Base-by-base conservation (phyloP, 2,329 filamentous ascomycete genomes). In the Sclerotinia sclerotiorum region DNA sequence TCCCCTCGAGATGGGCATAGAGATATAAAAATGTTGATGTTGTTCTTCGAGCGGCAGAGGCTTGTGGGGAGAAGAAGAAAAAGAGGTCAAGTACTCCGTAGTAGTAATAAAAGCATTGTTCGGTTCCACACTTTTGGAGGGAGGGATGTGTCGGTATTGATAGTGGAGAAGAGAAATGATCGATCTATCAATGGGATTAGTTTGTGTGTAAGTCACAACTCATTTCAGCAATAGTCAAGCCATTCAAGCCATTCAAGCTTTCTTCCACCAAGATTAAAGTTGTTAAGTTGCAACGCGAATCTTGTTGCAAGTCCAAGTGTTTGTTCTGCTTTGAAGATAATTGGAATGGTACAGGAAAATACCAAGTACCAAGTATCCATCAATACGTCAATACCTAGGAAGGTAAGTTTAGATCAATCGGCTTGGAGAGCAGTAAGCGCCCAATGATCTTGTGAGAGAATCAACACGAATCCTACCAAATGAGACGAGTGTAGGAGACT, bases 121-220 rank as follows among this genome's bases (percentile, higher is more conserved):
- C 5, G 13, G 15, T 42, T 42, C 13, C 39, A 42, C 39, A 42
- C 5, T 17, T 6, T 42, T 42, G 39, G 39, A 42, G 39, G 39
- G 39, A 42, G 39, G 39, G 39, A 42, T 42, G 39, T 42, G 54
- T 39, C 54, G 54, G 54, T 56, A n/a, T 56, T 56, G 54, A n/a
- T n/a, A 39, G 54, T 56, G 54, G 54, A 56, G 54, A 21, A 56
- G 7, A n/a, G 29, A 15, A 56, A 35, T 32, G 54, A 56, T 56
- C 29, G 10, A n/a, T 56, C 5, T 35, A 56, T n/a, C 19, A 56
- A 35, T 35, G 11, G 52, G 54, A 3, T 57, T 57, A 39, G 13
- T 24, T 10, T 24, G 55, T 19, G 32, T 57, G 24, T 39, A 19
- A 19, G 55, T 57, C 55, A 42, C 21, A 2, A 42, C 32, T 32